A percentile compares a stretch with the other conserved stretches of the same genome.
These are phyloP conservation scores for Ophiosphaerella herpotricha DNA, from an alignment of 2,329 filamentous ascomycete species.

Conservation along the genomic window DNA sequence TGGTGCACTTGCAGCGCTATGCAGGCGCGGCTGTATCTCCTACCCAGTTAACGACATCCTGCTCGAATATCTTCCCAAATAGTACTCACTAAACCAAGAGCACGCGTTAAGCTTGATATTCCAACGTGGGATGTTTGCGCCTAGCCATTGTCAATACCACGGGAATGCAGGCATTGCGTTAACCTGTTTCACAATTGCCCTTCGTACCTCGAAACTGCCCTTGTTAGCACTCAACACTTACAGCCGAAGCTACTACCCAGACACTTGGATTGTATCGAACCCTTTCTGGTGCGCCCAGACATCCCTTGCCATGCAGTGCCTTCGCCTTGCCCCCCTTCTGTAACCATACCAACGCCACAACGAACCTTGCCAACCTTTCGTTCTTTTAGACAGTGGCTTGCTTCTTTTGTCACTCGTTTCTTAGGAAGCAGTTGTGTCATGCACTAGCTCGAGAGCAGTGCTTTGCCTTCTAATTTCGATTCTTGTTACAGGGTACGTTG, in stretches of 20 bases:
- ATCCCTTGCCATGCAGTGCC: conserved; percentile 16
- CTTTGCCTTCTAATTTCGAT: conserved; percentile 7
- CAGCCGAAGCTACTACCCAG: conserved; percentile 12
- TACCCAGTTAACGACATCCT: not conserved
- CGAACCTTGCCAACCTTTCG: not conserved
- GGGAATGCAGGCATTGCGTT: conserved; percentile 16
- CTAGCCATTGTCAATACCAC: not conserved
- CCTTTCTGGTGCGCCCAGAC: conserved; percentile 11
- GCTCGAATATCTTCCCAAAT: not conserved
- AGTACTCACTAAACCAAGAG: not conserved
- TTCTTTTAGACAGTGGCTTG: conserved; percentile 4
- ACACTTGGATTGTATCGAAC: conserved; percentile 7
- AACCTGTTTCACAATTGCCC: conserved; percentile 8
- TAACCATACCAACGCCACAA: conserved; percentile 10
- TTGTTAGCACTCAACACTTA: conserved; percentile 13
- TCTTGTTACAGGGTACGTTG: conserved; percentile 10
- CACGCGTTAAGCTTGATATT: conserved; percentile 13
- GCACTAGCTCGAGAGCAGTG: conserved; percentile 9
- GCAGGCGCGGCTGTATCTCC: too few relatives aligned
- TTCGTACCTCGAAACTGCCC: conserved; percentile 4
- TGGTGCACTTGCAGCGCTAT: too few relatives aligned
- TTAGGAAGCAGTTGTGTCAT: conserved; percentile 10
- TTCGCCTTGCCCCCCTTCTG: conserved; percentile 11
- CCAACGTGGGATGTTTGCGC: conserved; percentile 16
- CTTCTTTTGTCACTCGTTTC: conserved; percentile 11